A percentile compares a stretch with the other conserved stretches of the same genome.
These are phyloP conservation scores for Jacaranda mimosifolia DNA, from an alignment of 257 asterid genomes.

Conservation along the genomic window DNA sequence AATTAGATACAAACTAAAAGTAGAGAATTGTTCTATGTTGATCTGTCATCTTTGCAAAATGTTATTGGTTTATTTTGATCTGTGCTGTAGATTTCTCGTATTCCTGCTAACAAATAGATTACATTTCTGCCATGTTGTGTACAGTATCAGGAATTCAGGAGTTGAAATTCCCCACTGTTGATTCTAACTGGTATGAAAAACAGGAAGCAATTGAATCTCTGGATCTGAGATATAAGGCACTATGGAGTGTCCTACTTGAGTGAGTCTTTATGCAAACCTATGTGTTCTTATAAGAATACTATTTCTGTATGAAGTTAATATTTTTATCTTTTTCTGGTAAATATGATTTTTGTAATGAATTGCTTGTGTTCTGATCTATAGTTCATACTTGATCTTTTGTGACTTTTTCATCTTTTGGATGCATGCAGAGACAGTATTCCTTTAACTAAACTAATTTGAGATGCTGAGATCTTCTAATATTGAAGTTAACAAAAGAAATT, in stretches of 20 bases:
- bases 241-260: slow-evolving; percentile 69
- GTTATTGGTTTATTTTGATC: slow-evolving; percentile 12
- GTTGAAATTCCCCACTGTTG: slow-evolving; percentile 67
- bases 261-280: slow-evolving; percentile 54
- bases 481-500: not conserved
- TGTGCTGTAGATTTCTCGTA: slow-evolving; percentile 26
- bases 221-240: slow-evolving; percentile 73
- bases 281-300: slow-evolving; percentile 29
- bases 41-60: slow-evolving; percentile 24
- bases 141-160: slow-evolving; percentile 60
- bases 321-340: not conserved
- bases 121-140: slow-evolving; percentile 29
- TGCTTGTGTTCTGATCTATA: slow-evolving; percentile 18
- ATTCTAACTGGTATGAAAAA: slow-evolving; percentile 70
- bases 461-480: slow-evolving; percentile 25
- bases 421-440: too few relatives aligned
- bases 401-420: too few relatives aligned
- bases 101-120: slow-evolving; percentile 34
- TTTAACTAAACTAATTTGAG: slow-evolving; percentile 5
- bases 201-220: slow-evolving; percentile 77
- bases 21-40: slow-evolving; percentile 3
- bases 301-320: slow-evolving; percentile 19
- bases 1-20: slow-evolving; percentile 2
- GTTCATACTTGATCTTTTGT: too few relatives aligned
- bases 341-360: not conserved